Conservation (phyloP, 73 alveolate species). For the Effrenium voratum region DNA sequence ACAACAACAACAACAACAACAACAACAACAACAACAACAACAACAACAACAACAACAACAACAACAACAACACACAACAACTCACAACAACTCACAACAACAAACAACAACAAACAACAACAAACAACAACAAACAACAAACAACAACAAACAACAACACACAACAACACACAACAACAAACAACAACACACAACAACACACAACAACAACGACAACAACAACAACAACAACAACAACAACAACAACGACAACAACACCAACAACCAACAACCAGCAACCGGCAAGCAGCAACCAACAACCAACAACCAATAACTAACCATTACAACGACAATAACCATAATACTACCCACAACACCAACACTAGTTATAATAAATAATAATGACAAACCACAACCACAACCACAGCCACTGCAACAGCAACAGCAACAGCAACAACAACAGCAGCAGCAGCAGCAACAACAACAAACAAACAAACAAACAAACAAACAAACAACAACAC, state of each 20-base stretch:
- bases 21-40: not conserved
- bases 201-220: not conserved
- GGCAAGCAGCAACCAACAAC: too few relatives aligned
- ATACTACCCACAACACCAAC: not conserved
- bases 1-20: not conserved
- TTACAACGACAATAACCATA: not conserved
- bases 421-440: not conserved
- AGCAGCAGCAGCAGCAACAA: not conserved
- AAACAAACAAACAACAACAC: not conserved
- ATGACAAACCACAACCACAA: not conserved
- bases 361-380: not conserved
- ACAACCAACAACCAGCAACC: too few relatives aligned
- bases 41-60: conserved; percentile 5
- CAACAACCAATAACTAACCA: not conserved
- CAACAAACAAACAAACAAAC: not conserved
- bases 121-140: not conserved
- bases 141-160: not conserved
- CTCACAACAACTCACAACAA: not conserved
- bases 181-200: not conserved
- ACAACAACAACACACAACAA: not conserved
- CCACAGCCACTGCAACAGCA: not conserved
- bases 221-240: not conserved
- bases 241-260: not conserved
- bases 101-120: not conserved
- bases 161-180: not conserved